Conservation (phyloP, 352 stramenopile genomes). For the Phytophthora foliorum region DNA sequence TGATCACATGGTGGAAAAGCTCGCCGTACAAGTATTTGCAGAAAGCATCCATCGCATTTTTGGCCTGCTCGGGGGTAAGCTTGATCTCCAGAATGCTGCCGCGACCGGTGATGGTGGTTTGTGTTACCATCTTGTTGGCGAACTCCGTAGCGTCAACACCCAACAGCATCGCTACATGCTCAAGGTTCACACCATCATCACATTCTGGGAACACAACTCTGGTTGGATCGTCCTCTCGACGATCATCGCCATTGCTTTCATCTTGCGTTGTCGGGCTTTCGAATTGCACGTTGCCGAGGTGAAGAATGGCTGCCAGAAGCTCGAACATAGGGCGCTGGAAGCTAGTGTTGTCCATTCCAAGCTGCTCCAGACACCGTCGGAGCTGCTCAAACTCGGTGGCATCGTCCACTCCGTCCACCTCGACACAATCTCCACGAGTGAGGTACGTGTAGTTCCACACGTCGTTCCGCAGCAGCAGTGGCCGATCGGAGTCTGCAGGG, state of each 20-base stretch:
- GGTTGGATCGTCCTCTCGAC: conserved; percentile 46
- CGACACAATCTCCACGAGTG: conserved; percentile 77
- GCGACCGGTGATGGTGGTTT: conserved; percentile 82
- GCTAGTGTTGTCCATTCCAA: conserved; percentile 67
- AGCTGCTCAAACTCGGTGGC: conserved; percentile 78
- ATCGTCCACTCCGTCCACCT: conserved; percentile 81
- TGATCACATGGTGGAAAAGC: conserved; percentile 81
- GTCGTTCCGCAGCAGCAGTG: conserved; percentile 46
- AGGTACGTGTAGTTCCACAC: conserved; percentile 84
- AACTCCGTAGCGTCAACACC: conserved; percentile 69
- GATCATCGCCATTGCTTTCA: conserved; percentile 18
- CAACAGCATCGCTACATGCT: conserved; percentile 67
- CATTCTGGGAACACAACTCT: conserved; percentile 63
- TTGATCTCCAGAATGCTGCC: conserved; percentile 84
- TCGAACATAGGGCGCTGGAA: conserved; percentile 84
- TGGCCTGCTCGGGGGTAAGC: conserved; percentile 74
- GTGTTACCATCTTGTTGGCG: conserved; percentile 84
- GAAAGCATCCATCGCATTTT: conserved; percentile 86
- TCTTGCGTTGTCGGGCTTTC: conserved; percentile 32
- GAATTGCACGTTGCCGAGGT: conserved; percentile 79
- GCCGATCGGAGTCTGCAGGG: conserved; percentile 26
- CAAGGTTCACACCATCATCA: conserved; percentile 59
- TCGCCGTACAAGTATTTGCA: conserved; percentile 89
- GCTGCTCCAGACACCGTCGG: conserved; percentile 65
- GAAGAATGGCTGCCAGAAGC: conserved; percentile 73